Base-by-base conservation (phyloP, 306 rosid species). In the Prosopis cineraria region DNA sequence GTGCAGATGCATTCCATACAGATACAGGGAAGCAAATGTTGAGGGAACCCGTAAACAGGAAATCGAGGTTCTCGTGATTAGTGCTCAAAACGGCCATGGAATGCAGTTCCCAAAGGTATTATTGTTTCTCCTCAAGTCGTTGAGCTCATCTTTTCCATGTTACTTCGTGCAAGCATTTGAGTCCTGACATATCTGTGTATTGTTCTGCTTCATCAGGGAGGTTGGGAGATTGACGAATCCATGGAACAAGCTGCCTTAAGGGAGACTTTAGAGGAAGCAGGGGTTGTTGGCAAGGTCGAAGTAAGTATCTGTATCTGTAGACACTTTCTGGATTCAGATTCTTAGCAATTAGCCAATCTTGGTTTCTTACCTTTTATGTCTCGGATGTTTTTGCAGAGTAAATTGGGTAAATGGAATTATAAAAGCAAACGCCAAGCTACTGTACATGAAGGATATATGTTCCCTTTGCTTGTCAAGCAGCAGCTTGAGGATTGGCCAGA, bases 261-360 rank as follows among this genome's bases (percentile, higher is more conserved):
- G 69, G 98, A 94, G 71, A 94, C 97, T 7, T 14, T 89, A 1
- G 98, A 94, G 80, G 98, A 94, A 87, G 98, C 98, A 64, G 98
- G 98, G 1, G 96, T 94, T 40, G 24, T 71, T 62, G 98, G 98
- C 81, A 59, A 72, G 29, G 84, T 94, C 59, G 91, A 88, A 79
- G 98, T 94, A 2, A 80, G 96, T 84, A 72, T 83, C 27, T 31
- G n/a, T n/a, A n/a, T n/a, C 74, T 76, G 5, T 43, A 83, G 56
- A 16, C 47, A 77, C 39, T 33, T 78, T 66, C 12, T 9, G 12
- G 24, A 39, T 80, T 6, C 3, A 31, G 8, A 56, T 59, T 78
- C 11, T 27, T 62, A 9, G 27, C 5, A 43, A 80, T 37, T 69
- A 30, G 22, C 60, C 14, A 19, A 37, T 11, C 68, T 63, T 40